Conservation (phyloP, 2,329 filamentous ascomycete genomes). For the Colletotrichum karsti region DNA sequence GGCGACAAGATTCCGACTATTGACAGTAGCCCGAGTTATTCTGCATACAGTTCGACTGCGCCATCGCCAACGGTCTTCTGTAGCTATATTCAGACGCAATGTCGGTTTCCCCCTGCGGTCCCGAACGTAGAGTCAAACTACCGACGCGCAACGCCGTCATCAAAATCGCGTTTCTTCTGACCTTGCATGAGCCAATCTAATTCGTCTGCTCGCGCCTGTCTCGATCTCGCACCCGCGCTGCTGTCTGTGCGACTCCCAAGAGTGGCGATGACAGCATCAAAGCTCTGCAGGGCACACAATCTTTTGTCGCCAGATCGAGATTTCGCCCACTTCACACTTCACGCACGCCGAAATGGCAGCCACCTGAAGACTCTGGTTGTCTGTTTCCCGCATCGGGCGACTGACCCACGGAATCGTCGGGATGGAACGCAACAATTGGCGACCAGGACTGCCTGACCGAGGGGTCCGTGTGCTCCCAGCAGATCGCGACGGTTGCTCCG, state of each 20-base stretch:
- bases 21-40: not conserved
- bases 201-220: not conserved
- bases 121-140: not conserved
- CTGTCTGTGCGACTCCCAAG: slow-evolving; percentile 4
- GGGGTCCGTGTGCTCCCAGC: not conserved
- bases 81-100: not conserved
- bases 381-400: not conserved
- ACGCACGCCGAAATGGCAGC: not conserved
- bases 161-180: not conserved
- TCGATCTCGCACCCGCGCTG: slow-evolving; percentile 7
- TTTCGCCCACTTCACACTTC: not conserved
- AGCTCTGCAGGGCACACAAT: not conserved
- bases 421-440: not conserved
- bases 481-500: not conserved
- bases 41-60: not conserved
- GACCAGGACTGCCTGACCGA: not conserved
- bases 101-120: not conserved
- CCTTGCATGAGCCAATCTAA: not conserved
- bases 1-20: not conserved
- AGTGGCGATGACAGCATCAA: slow-evolving; percentile 1
- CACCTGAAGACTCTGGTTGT: not conserved
- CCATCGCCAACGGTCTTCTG: slow-evolving; percentile 1
- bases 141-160: not conserved
- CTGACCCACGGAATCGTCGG: not conserved
- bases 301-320: not conserved